These are phyloP conservation scores for Ceratorhiza oryzae-sativae DNA, from an alignment of 1,284 basidiomycete species.

Conservation along the genomic window DNA sequence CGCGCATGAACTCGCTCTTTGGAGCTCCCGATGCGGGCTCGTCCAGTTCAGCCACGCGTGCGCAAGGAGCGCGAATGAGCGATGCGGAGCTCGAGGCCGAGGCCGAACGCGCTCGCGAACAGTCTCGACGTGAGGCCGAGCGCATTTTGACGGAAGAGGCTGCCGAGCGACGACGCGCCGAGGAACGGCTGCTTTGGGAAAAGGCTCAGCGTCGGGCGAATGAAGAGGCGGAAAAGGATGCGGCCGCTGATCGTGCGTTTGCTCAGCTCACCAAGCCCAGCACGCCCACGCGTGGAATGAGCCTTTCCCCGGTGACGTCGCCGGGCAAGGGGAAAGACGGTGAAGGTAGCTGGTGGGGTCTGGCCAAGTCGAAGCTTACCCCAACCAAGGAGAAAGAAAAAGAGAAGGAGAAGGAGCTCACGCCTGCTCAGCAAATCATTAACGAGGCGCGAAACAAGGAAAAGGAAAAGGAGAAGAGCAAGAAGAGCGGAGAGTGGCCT, in stretches of 20 bases:
- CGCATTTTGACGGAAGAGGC: slow-evolving; percentile 73
- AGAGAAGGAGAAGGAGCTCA: slow-evolving; percentile 57
- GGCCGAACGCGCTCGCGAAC: slow-evolving; percentile 73
- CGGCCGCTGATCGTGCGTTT: slow-evolving; percentile 43
- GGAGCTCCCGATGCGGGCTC: slow-evolving; percentile 52
- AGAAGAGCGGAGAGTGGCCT: slow-evolving; percentile 59
- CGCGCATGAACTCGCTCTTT: slow-evolving; percentile 70
- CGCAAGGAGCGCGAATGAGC: slow-evolving; percentile 49
- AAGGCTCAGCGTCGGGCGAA: slow-evolving; percentile 48
- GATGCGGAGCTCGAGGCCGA: slow-evolving; percentile 81
- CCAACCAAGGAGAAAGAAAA: slow-evolving; percentile 57
- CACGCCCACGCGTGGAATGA: slow-evolving; percentile 47
- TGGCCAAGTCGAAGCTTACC: slow-evolving; percentile 57
- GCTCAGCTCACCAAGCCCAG: slow-evolving; percentile 47
- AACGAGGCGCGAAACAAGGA: slow-evolving; percentile 68
- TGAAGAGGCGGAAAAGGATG: slow-evolving; percentile 47
- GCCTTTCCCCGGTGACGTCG: slow-evolving; percentile 58
- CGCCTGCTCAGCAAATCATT: slow-evolving; percentile 80
- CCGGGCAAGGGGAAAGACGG: slow-evolving; percentile 60
- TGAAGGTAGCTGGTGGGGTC: slow-evolving; percentile 61
- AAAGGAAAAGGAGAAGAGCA: slow-evolving; percentile 49
- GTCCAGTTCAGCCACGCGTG: slow-evolving; percentile 51
- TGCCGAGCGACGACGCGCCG: slow-evolving; percentile 67
- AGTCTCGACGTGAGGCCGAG: slow-evolving; percentile 75
- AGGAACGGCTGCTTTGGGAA: slow-evolving; percentile 77